Base-by-base conservation (phyloP, 768 basidiomycete genomes). In the Paxillus ammoniavirescens region DNA sequence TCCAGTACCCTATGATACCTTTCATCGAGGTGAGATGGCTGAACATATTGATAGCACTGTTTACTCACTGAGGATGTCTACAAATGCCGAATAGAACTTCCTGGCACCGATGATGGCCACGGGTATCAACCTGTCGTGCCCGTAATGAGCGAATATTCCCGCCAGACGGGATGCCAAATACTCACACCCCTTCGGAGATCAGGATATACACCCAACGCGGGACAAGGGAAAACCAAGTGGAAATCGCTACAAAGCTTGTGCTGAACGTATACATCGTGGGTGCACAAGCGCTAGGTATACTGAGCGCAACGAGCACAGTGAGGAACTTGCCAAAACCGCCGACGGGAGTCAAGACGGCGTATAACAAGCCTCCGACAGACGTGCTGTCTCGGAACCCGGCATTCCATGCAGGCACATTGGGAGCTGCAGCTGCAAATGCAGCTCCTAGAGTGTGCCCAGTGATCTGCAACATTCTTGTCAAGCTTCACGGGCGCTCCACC, bases 201-300 rank as follows among this genome's bases (percentile, higher is more conserved):
- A 80, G 50, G n/a, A 75, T 69, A 49, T 75, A 77, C 7, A 80
- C 66, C 69, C 76, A 81, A 35, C 79, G 72, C 5, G 79, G 79
- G 17, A 79, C 65, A 35, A 64, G 54, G 33, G 64, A 56, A 43
- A 75, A 70, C 59, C 64, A 66, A 8, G 54, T 54, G 6, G 66
- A 59, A 14, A 76, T 56, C 9, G 74, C 63, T 76, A 77, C 76
- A 50, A 77, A 64, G 42, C 76, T 77, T 17, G 80, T 76, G 17
- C 74, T 72, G 60, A 77, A 79, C 12, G 77, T 77, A 63, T 85
- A 85, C 72, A 84, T 81, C 37, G 81, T 81, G 0, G 82, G 82
- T 2, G 80, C 81, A 37, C 79, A 77, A 45, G 82, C 82, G 54
- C 77, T 79, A 9, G 79, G 76, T 35, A 82, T 75, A 47, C 73